Evolutionary conservation across 345 rosid species (phyloP), one percentile per base, ranked within the genome.

Genomic region (Ceriops decandra): DNA sequence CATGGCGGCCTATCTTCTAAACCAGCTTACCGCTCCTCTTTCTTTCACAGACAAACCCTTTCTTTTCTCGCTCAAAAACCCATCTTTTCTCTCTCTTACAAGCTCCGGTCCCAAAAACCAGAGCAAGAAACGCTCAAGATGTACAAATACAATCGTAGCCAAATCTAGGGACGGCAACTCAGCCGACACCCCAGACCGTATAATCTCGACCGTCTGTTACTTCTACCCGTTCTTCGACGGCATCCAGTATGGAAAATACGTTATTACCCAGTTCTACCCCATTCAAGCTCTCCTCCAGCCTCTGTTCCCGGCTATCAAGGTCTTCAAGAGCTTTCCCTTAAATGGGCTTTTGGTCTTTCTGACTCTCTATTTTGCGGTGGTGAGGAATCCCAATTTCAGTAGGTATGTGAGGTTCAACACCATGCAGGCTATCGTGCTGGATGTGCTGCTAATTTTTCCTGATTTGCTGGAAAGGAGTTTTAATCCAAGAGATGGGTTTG

Each of bases 371-470:
- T 93, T 91, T 69, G 92, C 86, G 52, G 93, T 93, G 64, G 97
- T 93, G 8, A 87, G 95, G 81, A 93, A 91, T 73, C 77, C 68
- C 3, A 91, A 88, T 11, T 91, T 95, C 74, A 91, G 96, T 76
- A 90, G 90, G 81, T 91, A 93, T 74, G 98, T 91, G 66, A 88
- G 98, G 88, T 93, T 93, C 79, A 93, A 93, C 76, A 89, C 95
- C 36, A 93, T 91, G 98, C 98, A 93, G 76, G 98, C 92, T 19
- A 85, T 93, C 32, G 95, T 88, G 68, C 96, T 93, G 32, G 98
- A 93, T 66, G 93, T 93, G 68, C 65, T 93, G 24, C 77, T 93
- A 84, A 93, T 93, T 49, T 88, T 91, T 67, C 97, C 97, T 42
- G 97, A 91, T 83, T 83, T 91, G 68, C 67, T 93, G 68, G 98